Evolutionary conservation across 208 protist genomes (phyloP).

Genomic region (Crithidia expoeki): DNA sequence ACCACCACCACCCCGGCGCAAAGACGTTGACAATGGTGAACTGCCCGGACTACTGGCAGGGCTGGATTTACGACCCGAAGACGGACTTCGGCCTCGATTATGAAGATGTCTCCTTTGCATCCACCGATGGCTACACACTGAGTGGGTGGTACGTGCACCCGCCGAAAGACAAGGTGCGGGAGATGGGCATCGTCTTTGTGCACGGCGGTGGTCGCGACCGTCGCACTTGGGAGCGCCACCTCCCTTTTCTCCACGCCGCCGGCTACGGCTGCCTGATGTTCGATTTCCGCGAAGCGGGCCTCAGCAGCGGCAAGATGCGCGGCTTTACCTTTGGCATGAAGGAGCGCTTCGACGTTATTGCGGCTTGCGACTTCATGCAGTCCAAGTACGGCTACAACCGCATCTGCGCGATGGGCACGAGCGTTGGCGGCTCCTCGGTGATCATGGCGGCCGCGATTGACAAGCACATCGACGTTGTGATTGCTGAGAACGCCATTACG

Average conservation of each 20-base stretch:
- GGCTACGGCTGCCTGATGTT: slow-evolving; percentile 91
- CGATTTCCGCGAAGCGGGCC: slow-evolving; percentile 89
- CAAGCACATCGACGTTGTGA: slow-evolving; percentile 82
- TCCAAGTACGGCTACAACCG: slow-evolving; percentile 62
- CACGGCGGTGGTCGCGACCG: slow-evolving; percentile 92
- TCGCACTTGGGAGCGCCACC: slow-evolving; percentile 88
- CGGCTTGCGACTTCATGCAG: slow-evolving; percentile 78
- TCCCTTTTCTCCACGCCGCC: slow-evolving; percentile 82
- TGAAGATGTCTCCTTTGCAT: slow-evolving; percentile 80
- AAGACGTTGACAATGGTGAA: slow-evolving; percentile 53
- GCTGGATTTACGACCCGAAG: slow-evolving; percentile 83
- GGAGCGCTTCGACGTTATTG: slow-evolving; percentile 88
- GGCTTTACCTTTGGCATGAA: slow-evolving; percentile 91
- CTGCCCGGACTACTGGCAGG: slow-evolving; percentile 91
- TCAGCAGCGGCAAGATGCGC: slow-evolving; percentile 81
- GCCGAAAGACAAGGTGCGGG: slow-evolving; percentile 11
- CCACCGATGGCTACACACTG: slow-evolving; percentile 71
- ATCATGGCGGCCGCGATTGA: slow-evolving; percentile 92
- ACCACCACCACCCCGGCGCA: slow-evolving; percentile 79
- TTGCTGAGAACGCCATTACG: slow-evolving; percentile 91
- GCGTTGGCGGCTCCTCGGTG: slow-evolving; percentile 85
- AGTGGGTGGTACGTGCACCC: slow-evolving; percentile 89
- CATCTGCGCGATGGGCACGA: slow-evolving; percentile 90
- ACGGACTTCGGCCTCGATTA: slow-evolving; percentile 80
- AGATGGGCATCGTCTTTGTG: slow-evolving; percentile 85